A percentile compares a stretch with the other conserved stretches of the same genome.
Evolutionary conservation across 768 basidiomycete species (phyloP).

Genomic region (Macrolepiota dolichaula): DNA sequence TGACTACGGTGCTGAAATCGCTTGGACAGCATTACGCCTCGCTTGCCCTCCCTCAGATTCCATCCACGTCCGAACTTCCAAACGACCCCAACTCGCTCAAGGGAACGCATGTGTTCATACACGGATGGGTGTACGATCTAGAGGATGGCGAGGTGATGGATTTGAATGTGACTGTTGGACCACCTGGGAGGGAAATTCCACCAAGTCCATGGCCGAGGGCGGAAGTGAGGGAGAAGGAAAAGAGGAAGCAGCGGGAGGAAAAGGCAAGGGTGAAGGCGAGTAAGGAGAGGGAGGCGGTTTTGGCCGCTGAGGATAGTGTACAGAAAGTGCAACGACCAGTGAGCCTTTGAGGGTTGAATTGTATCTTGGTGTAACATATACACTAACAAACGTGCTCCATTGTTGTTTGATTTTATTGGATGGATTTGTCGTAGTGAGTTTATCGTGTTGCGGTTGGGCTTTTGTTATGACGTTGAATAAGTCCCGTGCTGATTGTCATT

Average conservation of each 20-base stretch:
- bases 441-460: no score
- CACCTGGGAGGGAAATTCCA: slow-evolving; percentile 31
- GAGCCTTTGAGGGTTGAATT: not conserved
- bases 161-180: slow-evolving; percentile 38
- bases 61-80: not conserved
- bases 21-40: slow-evolving; percentile 20
- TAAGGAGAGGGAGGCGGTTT: not conserved
- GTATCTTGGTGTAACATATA: not conserved
- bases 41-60: slow-evolving; percentile 7
- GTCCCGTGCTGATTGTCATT: no score
- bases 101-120: slow-evolving; percentile 32
- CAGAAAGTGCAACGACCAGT: not conserved
- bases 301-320: not conserved
- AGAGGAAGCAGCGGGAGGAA: not conserved
- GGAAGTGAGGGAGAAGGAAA: slow-evolving; percentile 2
- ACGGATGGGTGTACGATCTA: slow-evolving; percentile 62
- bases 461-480: no score
- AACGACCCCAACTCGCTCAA: slow-evolving; percentile 16
- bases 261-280: not conserved
- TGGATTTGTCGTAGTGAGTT: no score
- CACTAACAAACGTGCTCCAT: not conserved
- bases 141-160: slow-evolving; percentile 48
- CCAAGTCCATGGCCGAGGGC: slow-evolving; percentile 20
- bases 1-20: not conserved
- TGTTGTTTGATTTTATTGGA: not conserved